Base-by-base conservation (phyloP, 1,284 basidiomycete species). In the Cryptococcus maquisensis region DNA sequence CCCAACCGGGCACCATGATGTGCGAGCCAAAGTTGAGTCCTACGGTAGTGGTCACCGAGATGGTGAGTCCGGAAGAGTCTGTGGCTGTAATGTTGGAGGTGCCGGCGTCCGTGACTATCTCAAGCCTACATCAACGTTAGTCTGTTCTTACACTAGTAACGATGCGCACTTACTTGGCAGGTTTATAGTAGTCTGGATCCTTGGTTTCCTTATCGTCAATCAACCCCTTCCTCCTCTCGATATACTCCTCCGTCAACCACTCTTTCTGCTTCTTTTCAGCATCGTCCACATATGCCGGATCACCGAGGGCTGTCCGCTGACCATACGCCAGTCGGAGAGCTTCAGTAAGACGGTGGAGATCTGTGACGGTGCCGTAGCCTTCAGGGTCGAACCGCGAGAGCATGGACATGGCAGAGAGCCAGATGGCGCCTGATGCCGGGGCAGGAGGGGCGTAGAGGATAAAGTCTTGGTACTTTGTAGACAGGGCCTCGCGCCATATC, bases 31-130 rank as follows among this genome's bases (percentile, higher is more conserved):
- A 75, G 35, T 58, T 59, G 39, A 67, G 60, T 26, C 70, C 71
- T 20, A 76, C 63, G 9, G 73, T 73, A 1, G 73, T 74, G 0
- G 73, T 75, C 24, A 75, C 52, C 4, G 66, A 68, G 38, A 71
- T 59, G 16, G 71, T 63, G 18, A 68, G 48, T 0, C 73, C 73
- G 12, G 43, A 42, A n/a, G 54, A 58, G 54, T 74, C 74, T 12
- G 69, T 66, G 1, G 62, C 66, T 4, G 70, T 68, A 51, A 76
- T 71, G 44, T 73, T 68, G 8, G 67, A 69, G 9, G 74, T 75
- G 12, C 74, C 74, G 24, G 56, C 40, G 48, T 73, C 71, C 15
- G 60, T 49, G n/a, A 64, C 63, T 52, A 71, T 61, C 39, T 66
- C 62, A 32, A 61, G 57, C 13, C 68, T 68, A 44, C 12, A 40